phyloP scores from a whole-genome alignment of 345 rosid species.

The Brassica rapa region DNA sequence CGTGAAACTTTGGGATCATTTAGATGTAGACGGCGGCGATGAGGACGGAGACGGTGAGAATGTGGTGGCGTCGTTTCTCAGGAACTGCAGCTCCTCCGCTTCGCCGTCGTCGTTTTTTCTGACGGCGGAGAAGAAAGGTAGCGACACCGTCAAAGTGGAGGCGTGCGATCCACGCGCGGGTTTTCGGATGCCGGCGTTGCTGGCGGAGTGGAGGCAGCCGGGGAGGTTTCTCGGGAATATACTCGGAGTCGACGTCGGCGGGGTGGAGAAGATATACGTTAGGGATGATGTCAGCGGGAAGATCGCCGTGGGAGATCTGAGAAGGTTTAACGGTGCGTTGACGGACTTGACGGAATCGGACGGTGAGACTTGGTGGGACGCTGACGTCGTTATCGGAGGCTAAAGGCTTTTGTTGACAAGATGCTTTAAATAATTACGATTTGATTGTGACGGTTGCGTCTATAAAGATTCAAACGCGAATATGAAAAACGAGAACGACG shows the following conservation, averaged over 20 bases:
- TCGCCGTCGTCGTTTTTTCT: conserved; percentile 47
- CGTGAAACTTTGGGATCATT: conserved; percentile 40
- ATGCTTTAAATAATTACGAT: neutral
- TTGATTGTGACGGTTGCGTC: conserved; percentile 30
- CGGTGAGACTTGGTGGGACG: conserved; percentile 66
- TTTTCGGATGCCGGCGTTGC: conserved; percentile 50
- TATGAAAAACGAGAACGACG: conserved; percentile 4
- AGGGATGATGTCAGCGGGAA: conserved; percentile 51
- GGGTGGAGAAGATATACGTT: conserved; percentile 51
- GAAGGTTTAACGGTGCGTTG: conserved; percentile 58
- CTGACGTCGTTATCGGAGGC: conserved; percentile 55
- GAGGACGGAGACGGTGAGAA: conserved; percentile 36
- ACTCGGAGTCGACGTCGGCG: conserved; percentile 43
- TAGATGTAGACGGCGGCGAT: conserved; percentile 45
- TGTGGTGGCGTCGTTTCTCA: conserved; percentile 45
- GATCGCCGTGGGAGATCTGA: conserved; percentile 66
- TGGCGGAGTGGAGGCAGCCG: conserved; percentile 69
- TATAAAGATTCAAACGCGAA: conserved; percentile 13
- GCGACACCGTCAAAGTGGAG: conserved; percentile 41
- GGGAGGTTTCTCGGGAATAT: conserved; percentile 43
- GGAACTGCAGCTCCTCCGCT: conserved; percentile 5
- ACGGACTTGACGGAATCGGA: conserved; percentile 45
- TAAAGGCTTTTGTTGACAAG: conserved; percentile 14
- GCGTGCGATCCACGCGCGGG: conserved; percentile 72
- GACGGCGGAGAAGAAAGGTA: conserved; percentile 44